Percentiles rank a stretch among this genome's conserved stretches.
phyloP scores from a whole-genome alignment of 2,329 filamentous ascomycete genomes.

The Ophiostoma ulmi region DNA sequence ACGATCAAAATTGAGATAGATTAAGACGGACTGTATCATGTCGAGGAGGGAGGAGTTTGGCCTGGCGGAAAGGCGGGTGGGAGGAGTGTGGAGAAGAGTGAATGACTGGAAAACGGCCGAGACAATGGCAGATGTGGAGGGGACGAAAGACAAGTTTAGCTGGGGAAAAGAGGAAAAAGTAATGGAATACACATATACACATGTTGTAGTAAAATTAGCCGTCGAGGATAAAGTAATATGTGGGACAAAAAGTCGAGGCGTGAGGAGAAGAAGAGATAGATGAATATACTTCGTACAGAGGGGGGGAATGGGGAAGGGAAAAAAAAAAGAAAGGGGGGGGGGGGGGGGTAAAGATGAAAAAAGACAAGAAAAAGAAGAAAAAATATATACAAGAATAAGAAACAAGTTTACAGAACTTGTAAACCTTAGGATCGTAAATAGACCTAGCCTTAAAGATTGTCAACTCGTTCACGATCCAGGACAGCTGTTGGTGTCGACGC shows the following conservation, averaged over 20 bases:
- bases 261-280: not conserved
- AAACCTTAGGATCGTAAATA: not conserved
- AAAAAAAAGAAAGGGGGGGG: not conserved
- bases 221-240: not conserved
- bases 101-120: conserved; percentile 11
- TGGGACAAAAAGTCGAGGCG: not conserved
- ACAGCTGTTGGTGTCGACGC: not conserved
- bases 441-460: not conserved
- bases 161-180: not conserved
- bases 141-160: not conserved
- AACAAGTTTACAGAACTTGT: not conserved
- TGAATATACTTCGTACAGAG: not conserved
- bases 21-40: conserved; percentile 34
- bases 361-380: not conserved
- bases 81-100: not conserved
- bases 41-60: not conserved
- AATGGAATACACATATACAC: not conserved
- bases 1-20: not conserved
- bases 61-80: conserved; percentile 27
- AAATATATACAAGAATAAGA: not conserved
- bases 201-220: not conserved
- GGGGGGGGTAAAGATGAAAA: not conserved
- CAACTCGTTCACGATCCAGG: not conserved
- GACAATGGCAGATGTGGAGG: conserved; percentile 30
- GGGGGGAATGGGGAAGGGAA: not conserved